phyloP scores from a whole-genome alignment of 768 basidiomycete genomes.

The Termitomyces sp. region DNA sequence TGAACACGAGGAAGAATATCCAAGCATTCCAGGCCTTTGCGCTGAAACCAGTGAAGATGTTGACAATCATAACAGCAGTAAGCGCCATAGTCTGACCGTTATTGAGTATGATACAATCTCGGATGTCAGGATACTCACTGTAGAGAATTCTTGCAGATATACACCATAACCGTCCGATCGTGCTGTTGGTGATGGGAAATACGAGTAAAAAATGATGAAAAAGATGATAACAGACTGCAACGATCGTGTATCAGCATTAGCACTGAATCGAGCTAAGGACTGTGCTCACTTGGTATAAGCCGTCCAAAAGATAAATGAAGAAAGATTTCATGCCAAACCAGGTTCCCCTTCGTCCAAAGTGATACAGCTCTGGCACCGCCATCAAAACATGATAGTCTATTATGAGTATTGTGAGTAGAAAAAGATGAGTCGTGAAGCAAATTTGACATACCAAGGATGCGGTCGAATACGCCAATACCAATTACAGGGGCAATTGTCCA shows the following conservation, averaged over 20 bases:
- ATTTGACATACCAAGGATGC: conserved; percentile 63
- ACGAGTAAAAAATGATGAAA: conserved; percentile 82
- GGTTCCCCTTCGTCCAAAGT: conserved; percentile 64
- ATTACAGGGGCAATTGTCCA: conserved; percentile 92
- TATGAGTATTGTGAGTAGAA: neutral
- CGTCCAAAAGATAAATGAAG: conserved; percentile 16
- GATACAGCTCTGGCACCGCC: conserved; percentile 88
- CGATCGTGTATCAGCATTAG: neutral
- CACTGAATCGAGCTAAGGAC: neutral
- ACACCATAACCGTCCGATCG: conserved; percentile 79
- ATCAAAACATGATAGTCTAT: conserved; percentile 81
- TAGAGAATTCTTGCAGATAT: conserved; percentile 76
- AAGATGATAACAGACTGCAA: conserved; percentile 78
- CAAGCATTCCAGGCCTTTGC: conserved; percentile 86
- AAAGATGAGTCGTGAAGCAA: neutral
- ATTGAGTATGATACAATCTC: conserved; percentile 1
- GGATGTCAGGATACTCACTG: conserved; percentile 42
- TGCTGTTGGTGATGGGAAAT: conserved; percentile 60
- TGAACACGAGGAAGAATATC: conserved; percentile 76
- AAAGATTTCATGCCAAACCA: conserved; percentile 82
- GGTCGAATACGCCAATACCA: conserved; percentile 93
- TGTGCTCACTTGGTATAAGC: conserved; percentile 19
- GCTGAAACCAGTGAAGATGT: conserved; percentile 86
- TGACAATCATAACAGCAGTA: conserved; percentile 68
- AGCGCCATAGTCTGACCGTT: conserved; percentile 72